phyloP scores from a whole-genome alignment of 176 grass and related monocot genomes.

The Thalia dealbata region DNA sequence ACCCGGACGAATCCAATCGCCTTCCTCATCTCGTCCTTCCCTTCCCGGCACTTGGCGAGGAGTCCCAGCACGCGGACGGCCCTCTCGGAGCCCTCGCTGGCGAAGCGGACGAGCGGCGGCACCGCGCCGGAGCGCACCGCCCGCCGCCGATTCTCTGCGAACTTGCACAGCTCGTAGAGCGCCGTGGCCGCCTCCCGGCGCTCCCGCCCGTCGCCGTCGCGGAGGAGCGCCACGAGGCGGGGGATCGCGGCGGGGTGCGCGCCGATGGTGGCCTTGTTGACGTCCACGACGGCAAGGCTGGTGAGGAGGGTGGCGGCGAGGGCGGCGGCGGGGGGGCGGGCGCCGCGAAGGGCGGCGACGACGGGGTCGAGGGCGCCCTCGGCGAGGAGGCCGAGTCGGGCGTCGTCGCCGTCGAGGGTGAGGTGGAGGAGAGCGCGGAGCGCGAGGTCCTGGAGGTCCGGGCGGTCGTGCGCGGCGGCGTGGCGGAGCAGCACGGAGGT shows the following conservation, averaged over 20 bases:
- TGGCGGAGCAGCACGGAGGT: slow-evolving; percentile 53
- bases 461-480: slow-evolving; percentile 24
- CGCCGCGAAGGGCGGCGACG: slow-evolving; percentile 30
- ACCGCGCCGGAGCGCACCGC: slow-evolving; percentile 47
- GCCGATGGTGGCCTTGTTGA: slow-evolving; percentile 92
- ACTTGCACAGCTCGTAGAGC: slow-evolving; percentile 85
- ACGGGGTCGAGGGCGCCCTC: slow-evolving; percentile 73
- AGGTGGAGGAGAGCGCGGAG: slow-evolving; percentile 44
- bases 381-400: slow-evolving; percentile 61
- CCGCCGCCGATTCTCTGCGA: slow-evolving; percentile 59
- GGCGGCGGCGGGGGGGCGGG: slow-evolving; percentile 35
- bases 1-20: slow-evolving; percentile 32
- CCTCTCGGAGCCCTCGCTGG: slow-evolving; percentile 57
- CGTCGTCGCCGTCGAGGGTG: slow-evolving; percentile 75
- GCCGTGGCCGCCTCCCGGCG: slow-evolving; percentile 69
- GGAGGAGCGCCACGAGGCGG: slow-evolving; percentile 41
- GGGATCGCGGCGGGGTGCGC: slow-evolving; percentile 53
- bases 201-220: slow-evolving; percentile 35
- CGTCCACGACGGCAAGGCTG: slow-evolving; percentile 73
- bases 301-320: slow-evolving; percentile 64
- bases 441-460: slow-evolving; percentile 26
- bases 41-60: slow-evolving; percentile 69
- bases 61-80: slow-evolving; percentile 68
- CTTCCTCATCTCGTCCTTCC: slow-evolving; percentile 53
- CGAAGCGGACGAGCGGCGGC: slow-evolving; percentile 41